phyloP scores from a whole-genome alignment of 1,284 basidiomycete genomes.

The Flammula alnicola region DNA sequence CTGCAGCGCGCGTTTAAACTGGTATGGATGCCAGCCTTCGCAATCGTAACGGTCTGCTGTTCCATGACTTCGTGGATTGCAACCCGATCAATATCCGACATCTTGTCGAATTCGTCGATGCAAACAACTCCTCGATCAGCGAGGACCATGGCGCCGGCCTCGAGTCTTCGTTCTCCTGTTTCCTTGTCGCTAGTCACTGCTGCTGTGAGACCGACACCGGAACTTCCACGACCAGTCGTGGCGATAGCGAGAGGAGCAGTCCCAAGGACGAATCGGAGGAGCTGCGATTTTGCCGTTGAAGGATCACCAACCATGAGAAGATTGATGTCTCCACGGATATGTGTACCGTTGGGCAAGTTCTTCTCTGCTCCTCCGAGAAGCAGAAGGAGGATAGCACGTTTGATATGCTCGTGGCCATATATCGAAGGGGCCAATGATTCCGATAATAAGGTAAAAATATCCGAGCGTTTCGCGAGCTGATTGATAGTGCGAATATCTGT shows the following conservation, averaged over 20 bases:
- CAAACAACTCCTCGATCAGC: conserved; percentile 99
- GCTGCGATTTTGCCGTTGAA: conserved; percentile 96
- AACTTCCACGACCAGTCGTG: conserved; percentile 96
- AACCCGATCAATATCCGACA: conserved; percentile 99
- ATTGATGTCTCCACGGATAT: conserved; percentile 99
- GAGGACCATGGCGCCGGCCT: conserved; percentile 99
- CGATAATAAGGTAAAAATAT: conserved; percentile 90
- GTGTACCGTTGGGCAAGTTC: conserved; percentile 96
- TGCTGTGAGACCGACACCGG: conserved; percentile 99
- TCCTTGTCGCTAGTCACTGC: conserved; percentile 99
- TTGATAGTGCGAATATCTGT: conserved; percentile 97
- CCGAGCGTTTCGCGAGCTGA: conserved; percentile 85
- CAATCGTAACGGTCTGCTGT: conserved; percentile 98
- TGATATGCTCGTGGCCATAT: conserved; percentile 96
- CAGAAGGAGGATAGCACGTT: conserved; percentile 90
- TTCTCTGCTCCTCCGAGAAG: conserved; percentile 97
- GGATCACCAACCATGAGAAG: conserved; percentile 99
- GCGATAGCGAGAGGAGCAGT: conserved; percentile 98
- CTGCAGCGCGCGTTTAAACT: conserved; percentile 97
- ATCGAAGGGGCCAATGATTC: conserved; percentile 98
- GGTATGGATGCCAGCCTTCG: conserved; percentile 99
- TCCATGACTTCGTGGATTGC: conserved; percentile 99
- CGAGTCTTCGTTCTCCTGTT: conserved; percentile 93
- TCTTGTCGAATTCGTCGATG: conserved; percentile 99
- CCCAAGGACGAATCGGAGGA: conserved; percentile 95